These are phyloP conservation scores for Eucalyptus albens DNA, from an alignment of 345 rosid species.

Conservation along the genomic window DNA sequence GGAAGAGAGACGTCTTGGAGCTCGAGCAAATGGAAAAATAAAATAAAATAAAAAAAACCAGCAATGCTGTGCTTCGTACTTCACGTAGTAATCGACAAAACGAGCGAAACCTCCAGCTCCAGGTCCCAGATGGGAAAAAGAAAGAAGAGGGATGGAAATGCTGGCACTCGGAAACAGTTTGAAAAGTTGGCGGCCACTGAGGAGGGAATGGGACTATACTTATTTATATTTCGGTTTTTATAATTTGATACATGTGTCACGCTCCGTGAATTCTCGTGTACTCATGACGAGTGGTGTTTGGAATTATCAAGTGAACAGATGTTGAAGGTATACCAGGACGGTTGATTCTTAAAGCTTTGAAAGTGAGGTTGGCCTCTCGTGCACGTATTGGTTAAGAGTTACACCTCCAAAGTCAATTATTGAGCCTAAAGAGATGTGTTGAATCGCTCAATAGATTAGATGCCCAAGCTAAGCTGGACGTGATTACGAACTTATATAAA, in stretches of 20 bases:
- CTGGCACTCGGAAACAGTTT: too few species aligned
- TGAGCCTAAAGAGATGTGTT: too few species aligned
- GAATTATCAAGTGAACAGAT: too few species aligned
- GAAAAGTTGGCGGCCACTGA: too few species aligned
- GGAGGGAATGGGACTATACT: too few species aligned
- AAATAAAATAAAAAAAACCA: background rate
- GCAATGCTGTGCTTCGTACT: background rate
- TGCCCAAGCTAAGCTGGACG: rapidly evolving
- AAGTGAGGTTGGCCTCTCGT: rapidly evolving
- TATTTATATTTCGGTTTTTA: too few species aligned
- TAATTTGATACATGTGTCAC: rapidly evolving
- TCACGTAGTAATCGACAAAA: background rate
- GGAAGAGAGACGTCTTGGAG: background rate
- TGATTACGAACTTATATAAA: too few species aligned
- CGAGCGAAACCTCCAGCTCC: background rate
- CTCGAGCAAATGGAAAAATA: background rate
- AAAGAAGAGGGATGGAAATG: background rate
- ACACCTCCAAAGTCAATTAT: rapidly evolving
- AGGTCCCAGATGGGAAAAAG: background rate
- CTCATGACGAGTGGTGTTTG: too few species aligned
- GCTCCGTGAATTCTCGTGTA: rapidly evolving
- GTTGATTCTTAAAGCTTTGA: too few species aligned
- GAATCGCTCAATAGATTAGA: too few species aligned
- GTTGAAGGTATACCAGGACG: too few species aligned
- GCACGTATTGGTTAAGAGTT: too few species aligned